phyloP scores from a whole-genome alignment of 2,329 filamentous ascomycete genomes.

The Gnomoniopsis sp. region DNA sequence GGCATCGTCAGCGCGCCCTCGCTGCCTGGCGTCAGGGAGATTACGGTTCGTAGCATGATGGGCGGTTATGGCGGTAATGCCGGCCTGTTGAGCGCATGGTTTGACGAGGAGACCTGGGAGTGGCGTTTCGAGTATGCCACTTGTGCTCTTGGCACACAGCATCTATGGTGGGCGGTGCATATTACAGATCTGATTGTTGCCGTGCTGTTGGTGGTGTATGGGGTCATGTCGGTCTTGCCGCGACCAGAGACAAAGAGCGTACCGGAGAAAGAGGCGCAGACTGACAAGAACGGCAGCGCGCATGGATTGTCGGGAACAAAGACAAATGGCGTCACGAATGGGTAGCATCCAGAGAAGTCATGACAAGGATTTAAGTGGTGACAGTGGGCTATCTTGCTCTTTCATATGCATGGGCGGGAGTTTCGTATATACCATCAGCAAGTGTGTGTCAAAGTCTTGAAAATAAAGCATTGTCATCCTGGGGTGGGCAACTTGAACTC shows the following conservation, averaged over 20 bases:
- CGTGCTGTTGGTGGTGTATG: slow-evolving; percentile 28
- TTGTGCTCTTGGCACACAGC: slow-evolving; percentile 79
- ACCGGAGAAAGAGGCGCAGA: neutral
- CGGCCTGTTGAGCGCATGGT: slow-evolving; percentile 86
- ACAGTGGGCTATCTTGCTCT: neutral
- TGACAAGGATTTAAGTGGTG: too few species aligned
- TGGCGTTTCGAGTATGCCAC: slow-evolving; percentile 81
- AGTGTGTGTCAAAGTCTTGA: too few species aligned
- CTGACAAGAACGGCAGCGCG: neutral
- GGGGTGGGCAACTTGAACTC: neutral
- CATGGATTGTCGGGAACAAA: neutral
- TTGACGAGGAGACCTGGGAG: slow-evolving; percentile 65
- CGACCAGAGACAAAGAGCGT: neutral
- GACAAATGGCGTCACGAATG: too few species aligned
- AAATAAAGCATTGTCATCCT: neutral
- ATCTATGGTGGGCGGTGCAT: slow-evolving; percentile 92
- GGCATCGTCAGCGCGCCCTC: slow-evolving; percentile 39
- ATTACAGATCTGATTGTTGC: slow-evolving; percentile 59
- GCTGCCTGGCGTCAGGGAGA: slow-evolving; percentile 71
- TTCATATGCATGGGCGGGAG: neutral
- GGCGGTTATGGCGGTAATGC: slow-evolving; percentile 91
- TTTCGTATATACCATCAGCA: neutral
- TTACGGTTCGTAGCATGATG: slow-evolving; percentile 98
- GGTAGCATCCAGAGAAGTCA: too few species aligned
- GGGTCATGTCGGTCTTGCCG: slow-evolving; percentile 4